Evolutionary conservation across 2,329 filamentous ascomycete species (phyloP).

Genomic region (Teratosphaeriaceae sp.): DNA sequence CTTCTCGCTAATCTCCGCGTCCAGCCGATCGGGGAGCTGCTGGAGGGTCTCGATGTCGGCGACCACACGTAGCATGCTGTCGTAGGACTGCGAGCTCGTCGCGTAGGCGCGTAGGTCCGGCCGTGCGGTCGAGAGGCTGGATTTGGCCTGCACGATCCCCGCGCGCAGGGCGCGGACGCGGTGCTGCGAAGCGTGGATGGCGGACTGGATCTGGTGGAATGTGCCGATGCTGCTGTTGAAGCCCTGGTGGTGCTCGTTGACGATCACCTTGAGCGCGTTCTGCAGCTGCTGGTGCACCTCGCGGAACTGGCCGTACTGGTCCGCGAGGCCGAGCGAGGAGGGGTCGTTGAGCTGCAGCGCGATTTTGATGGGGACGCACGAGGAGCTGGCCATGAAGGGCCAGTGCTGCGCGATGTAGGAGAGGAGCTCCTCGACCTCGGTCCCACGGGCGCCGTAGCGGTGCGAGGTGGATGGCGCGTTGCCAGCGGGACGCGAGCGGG

Average conservation of each 20-base stretch:
- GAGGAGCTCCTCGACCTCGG: conserved; percentile 51
- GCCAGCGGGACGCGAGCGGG: conserved; percentile 18
- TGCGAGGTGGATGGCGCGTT: background rate
- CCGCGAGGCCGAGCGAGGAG: conserved; percentile 85
- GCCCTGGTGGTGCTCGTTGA: conserved; percentile 97
- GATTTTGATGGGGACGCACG: conserved; percentile 88
- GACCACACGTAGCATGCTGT: conserved; percentile 77
- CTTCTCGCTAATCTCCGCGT: conserved; percentile 94
- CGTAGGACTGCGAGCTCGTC: conserved; percentile 80
- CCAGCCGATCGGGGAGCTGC: conserved; percentile 81
- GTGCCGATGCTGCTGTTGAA: conserved; percentile 99
- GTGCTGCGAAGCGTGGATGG: conserved; percentile 81
- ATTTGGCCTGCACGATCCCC: conserved; percentile 73
- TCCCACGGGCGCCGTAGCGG: conserved; percentile 21
- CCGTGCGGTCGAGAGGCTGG: conserved; percentile 74
- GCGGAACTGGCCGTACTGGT: conserved; percentile 80
- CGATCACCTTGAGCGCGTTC: conserved; percentile 84
- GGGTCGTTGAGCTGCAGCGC: conserved; percentile 91
- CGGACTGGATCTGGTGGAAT: conserved; percentile 96
- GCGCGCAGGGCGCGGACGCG: conserved; percentile 77
- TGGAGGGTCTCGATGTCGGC: conserved; percentile 71
- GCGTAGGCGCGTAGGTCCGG: conserved; percentile 89
- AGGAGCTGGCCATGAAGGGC: conserved; percentile 82
- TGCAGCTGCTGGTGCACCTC: conserved; percentile 84
- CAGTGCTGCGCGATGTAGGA: conserved; percentile 82